phyloP scores from a whole-genome alignment of 2,329 filamentous ascomycete genomes.

The Fusarium siculi region DNA sequence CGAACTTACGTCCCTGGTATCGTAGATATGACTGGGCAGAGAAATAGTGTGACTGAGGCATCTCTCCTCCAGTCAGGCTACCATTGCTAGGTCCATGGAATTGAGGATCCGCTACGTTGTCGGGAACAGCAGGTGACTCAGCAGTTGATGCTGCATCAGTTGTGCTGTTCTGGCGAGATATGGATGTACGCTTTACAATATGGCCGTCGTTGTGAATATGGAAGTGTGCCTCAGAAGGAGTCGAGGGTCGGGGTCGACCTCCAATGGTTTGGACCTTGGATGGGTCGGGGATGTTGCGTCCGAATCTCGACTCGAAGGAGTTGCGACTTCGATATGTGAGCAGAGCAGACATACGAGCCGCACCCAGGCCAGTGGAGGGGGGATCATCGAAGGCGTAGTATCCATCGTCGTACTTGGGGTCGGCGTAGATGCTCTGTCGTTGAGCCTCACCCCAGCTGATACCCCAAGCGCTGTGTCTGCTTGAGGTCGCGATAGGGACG shows the following conservation, averaged over 20 bases:
- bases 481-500: conserved; percentile 86
- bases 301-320: conserved; percentile 95
- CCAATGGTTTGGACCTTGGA: conserved; percentile 86
- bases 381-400: conserved; percentile 92
- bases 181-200: conserved; percentile 64
- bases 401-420: conserved; percentile 97
- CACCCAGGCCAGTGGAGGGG: conserved; percentile 85
- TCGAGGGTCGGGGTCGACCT: conserved; percentile 67
- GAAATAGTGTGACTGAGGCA: conserved; percentile 84
- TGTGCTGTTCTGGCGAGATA: conserved; percentile 61
- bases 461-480: conserved; percentile 86
- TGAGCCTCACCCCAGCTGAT: conserved; percentile 93
- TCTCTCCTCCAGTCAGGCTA: conserved; percentile 62
- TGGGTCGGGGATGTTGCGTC: conserved; percentile 89
- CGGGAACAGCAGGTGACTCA: conserved; percentile 40
- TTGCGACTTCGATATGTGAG: conserved; percentile 96
- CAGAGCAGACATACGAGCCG: conserved; percentile 95
- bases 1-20: conserved; percentile 96
- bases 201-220: conserved; percentile 87
- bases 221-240: conserved; percentile 78
- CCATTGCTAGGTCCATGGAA: conserved; percentile 72
- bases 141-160: conserved; percentile 44
- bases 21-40: conserved; percentile 97
- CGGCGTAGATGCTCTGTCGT: conserved; percentile 93
- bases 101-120: conserved; percentile 65